Evolutionary conservation across 2,329 filamentous ascomycete species (phyloP).

Genomic region (Escovopsis sp.): DNA sequence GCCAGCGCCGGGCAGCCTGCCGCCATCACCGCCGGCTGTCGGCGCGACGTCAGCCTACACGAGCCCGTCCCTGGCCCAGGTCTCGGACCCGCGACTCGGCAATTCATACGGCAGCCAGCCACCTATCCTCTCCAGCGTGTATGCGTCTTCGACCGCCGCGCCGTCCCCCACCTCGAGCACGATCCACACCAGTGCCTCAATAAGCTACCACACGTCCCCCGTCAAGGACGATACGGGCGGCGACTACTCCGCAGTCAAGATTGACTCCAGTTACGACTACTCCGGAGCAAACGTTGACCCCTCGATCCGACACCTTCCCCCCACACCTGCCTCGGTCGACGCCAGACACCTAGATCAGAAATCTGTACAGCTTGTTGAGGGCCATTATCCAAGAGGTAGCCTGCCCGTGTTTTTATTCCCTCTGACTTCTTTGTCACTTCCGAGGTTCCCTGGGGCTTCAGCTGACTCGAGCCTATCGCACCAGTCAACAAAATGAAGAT

Average conservation of each 20-base stretch:
- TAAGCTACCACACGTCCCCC: conserved; percentile 21
- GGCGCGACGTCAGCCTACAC: conserved; percentile 9
- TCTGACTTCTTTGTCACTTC: conserved; percentile 3
- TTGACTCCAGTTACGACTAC: conserved; percentile 37
- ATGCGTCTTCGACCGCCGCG: conserved; percentile 21
- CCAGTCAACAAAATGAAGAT: conserved; percentile 46
- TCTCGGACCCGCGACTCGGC: conserved; percentile 13
- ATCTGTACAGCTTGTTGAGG: conserved; percentile 11
- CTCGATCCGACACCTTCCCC: conserved; percentile 36
- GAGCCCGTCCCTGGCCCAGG: conserved; percentile 9
- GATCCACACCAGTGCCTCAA: conserved; percentile 10
- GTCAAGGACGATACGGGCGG: conserved; percentile 1
- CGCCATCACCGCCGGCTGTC: conserved; percentile 21
- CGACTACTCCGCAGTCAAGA: conserved; percentile 16
- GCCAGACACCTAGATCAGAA: conserved; percentile 16
- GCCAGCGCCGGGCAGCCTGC: conserved; percentile 18
- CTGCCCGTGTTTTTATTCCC: conserved; percentile 17
- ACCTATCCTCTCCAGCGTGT: conserved; percentile 28
- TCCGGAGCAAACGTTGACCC: conserved; percentile 47
- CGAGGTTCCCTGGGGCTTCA: conserved; percentile 1
- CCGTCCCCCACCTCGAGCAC: conserved; percentile 17
- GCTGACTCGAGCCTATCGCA: conserved; percentile 14
- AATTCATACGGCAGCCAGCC: conserved; percentile 33
- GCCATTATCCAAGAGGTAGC: conserved; percentile 34
- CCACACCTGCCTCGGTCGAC: conserved; percentile 10